Base-by-base conservation (phyloP, 805 yeast species). In the Schizosaccharomyces pombe region DNA sequence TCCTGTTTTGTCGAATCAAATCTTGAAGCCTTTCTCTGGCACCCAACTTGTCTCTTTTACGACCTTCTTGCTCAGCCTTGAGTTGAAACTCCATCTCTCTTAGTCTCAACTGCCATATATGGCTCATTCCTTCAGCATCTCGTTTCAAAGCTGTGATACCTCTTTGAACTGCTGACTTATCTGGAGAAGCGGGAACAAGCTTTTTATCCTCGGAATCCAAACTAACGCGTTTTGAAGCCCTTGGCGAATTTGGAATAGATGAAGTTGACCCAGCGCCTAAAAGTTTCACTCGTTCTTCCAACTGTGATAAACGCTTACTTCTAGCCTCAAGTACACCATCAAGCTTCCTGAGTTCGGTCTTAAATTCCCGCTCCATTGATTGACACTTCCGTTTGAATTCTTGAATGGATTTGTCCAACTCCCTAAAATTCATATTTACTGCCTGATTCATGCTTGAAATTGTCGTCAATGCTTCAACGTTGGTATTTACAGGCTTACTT, bases 11-110 rank as follows among this genome's bases (percentile, higher is more conserved):
- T 22, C 47, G 37, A 19, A 52, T 16, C 4, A 58, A 55, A 32
- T 60, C 61, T 32, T 55, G 54, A n/a, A 60, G 49, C 28, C 60
- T 22, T 31, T 60, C 59, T n/a, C 56, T 33, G 8, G 62, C 60
- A 0, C 62, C 62, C 28, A 58, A 56, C n/a, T 57, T 61, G 47
- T 60, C 62, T 8, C 58, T 57, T 19, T 58, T 54, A 8, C 62
- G 56, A 5, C 59, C 61, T 51, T 59, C 62, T 12, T 61, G 57
- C 52, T 60, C 62, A 19, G 59, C 60, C 34, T 60, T 60, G 9
- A 58, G 56, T 22, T 62, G 57, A n/a, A 57, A 54, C 34, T 60
- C 62, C 47, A 58, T 56, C 16, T 60, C 62, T 24, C 57, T 58
- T 37, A 60, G 53, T 11, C 60, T 55, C 47, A 43, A 11, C n/a